phyloP scores from a whole-genome alignment of 2,329 filamentous ascomycete species.

The Cordyceps cateniannulata region DNA sequence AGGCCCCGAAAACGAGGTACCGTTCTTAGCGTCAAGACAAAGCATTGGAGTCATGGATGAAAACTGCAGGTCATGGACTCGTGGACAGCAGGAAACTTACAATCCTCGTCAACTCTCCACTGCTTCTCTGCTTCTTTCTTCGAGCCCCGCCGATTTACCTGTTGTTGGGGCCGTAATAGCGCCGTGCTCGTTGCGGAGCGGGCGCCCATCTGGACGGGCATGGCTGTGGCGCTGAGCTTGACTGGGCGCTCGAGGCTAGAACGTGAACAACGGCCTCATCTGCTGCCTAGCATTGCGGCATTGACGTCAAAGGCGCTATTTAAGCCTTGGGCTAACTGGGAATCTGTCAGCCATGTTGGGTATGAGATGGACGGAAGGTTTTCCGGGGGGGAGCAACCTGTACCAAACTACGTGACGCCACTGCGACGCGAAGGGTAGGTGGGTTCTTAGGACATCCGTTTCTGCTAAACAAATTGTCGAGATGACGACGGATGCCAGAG shows the following conservation, averaged over 20 bases:
- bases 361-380: not conserved
- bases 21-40: no score
- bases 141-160: constrained; percentile 6
- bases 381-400: not conserved
- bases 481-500: not conserved
- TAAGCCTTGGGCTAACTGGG: not conserved
- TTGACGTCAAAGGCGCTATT: constrained; percentile 10
- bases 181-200: constrained; percentile 3
- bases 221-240: not conserved
- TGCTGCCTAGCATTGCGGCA: not conserved
- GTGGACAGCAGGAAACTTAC: not conserved
- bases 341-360: not conserved
- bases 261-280: not conserved
- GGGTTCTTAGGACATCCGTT: not conserved
- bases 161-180: constrained; percentile 11
- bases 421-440: not conserved
- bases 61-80: no score
- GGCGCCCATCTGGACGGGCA: not conserved
- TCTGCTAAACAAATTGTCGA: not conserved
- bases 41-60: no score
- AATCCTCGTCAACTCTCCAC: not conserved
- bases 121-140: constrained; percentile 1
- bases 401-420: not conserved
- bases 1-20: no score
- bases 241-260: not conserved